Evolutionary conservation across 306 rosid genomes (phyloP).

Genomic region (Gastrolobium bilobum): DNA sequence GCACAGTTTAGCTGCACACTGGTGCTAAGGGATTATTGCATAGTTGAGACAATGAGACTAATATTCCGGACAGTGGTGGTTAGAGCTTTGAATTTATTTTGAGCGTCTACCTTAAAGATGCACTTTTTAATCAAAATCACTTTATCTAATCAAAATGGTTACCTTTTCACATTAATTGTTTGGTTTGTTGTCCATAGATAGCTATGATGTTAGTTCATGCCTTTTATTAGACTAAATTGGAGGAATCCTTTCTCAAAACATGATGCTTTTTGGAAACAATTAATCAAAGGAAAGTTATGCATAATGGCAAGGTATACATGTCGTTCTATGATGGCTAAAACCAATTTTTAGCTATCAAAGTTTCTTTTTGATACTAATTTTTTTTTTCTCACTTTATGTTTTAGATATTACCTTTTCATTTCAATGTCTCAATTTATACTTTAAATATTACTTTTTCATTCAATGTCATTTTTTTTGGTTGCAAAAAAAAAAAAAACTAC

Average conservation of each 20-base stretch:
- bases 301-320: neutral
- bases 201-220: constrained; percentile 23
- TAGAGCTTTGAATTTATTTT: constrained; percentile 39
- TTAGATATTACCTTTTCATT: no score
- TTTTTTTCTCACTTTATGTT: no score
- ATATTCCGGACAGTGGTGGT: constrained; percentile 45
- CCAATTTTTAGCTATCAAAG: no score
- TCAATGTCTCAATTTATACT: no score
- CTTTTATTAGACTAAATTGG: constrained; percentile 41
- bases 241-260: neutral
- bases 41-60: constrained; percentile 17
- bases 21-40: constrained; percentile 19
- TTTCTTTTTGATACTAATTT: no score
- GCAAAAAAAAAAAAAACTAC: no score
- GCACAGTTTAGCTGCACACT: constrained; percentile 8
- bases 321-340: no score
- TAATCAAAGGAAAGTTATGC: neutral
- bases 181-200: constrained; percentile 15
- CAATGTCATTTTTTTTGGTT: no score
- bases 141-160: constrained; percentile 34
- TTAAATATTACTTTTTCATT: no score
- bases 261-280: constrained; percentile 10
- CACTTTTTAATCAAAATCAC: constrained; percentile 41
- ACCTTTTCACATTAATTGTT: constrained; percentile 39
- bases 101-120: constrained; percentile 8